Evolutionary conservation across 176 grass and related monocot genomes (phyloP), one percentile per base, ranked within the genome.

Genomic region (Poa pratensis): DNA sequence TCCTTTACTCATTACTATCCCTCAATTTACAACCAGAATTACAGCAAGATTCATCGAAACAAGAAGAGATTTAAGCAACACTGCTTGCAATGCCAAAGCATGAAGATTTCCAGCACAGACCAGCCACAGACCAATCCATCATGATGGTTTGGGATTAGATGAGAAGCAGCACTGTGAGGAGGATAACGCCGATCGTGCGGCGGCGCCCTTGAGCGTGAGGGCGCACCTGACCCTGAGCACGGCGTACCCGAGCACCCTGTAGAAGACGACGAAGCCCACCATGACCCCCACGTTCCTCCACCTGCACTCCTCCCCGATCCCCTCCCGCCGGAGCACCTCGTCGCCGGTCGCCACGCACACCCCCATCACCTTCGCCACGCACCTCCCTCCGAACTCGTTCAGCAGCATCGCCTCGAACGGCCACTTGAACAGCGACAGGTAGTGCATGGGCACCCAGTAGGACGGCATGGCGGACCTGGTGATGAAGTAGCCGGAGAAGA

Each of bases 401-500:
- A 95, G 81, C 37, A 95, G 55, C 88, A 95, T 81, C 64, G 86
- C 88, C 71, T 95, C 94, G 66, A 95, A 95, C 9, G 94, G 94
- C 58, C 92, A 95, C 83, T 95, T 95, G 77, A 95, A 95, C 40
- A 95, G 82, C 28, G 94, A 95, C 0, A 95, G 75, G 81, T 91
- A 95, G 89, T 95, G 94, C 94, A 95, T 93, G 72, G 92, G 92
- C 61, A 95, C 80, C 94, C 94, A 95, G 82, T 76, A 91, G 17
- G 80, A 63, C 28, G 94, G 94, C 94, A 95, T 95, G 15, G 80
- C 86, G 39, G 87, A 76, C 79, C 83, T 81, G 12, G 88, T 27
- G 80, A 93, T 95, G 94, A 95, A 95, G 86, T 95, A 95, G 71
- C 94, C 94, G 5, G 94, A 95, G 86, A 95, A 95, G 69, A 95